A percentile compares a stretch with the other conserved stretches of the same genome.
These are phyloP conservation scores for Nannizzia gypsea DNA, from an alignment of 2,329 filamentous ascomycete genomes.

Conservation along the genomic window DNA sequence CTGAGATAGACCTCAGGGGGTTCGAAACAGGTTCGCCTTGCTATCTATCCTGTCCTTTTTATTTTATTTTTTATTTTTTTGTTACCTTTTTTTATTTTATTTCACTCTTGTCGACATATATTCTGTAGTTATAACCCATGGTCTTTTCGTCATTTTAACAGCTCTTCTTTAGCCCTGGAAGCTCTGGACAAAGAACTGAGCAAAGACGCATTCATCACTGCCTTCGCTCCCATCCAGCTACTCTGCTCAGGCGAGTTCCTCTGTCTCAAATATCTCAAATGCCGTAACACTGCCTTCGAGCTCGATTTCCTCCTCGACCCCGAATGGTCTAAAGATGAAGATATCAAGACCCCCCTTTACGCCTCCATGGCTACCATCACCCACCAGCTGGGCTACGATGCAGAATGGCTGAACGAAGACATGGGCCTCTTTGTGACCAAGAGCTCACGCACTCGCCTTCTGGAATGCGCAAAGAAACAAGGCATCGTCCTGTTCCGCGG, in stretches of 20 bases:
- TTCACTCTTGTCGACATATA: not conserved
- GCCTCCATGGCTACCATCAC: slow-evolving; percentile 10
- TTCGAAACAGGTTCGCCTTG: not conserved
- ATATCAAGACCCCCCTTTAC: slow-evolving; percentile 22
- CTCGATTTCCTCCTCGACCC: slow-evolving; percentile 26
- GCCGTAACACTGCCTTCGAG: slow-evolving; percentile 23
- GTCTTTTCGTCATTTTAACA: not conserved
- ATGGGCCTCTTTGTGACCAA: slow-evolving; percentile 6
- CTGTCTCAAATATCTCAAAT: slow-evolving; percentile 21
- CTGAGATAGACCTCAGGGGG: not conserved
- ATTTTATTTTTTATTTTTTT: too few species aligned
- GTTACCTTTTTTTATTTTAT: not conserved
- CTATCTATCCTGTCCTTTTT: not conserved
- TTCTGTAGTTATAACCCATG: not conserved
- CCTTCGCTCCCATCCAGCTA: slow-evolving; percentile 25
- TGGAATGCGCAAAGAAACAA: slow-evolving; percentile 8
- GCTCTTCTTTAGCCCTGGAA: slow-evolving; percentile 17
- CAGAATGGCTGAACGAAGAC: slow-evolving; percentile 10
- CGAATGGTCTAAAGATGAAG: slow-evolving; percentile 23
- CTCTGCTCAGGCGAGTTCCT: slow-evolving; percentile 24
- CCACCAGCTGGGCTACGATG: not conserved
- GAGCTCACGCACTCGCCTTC: not conserved
- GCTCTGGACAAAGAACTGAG: slow-evolving; percentile 23
- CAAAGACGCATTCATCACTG: slow-evolving; percentile 21
- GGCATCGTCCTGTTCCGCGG: slow-evolving; percentile 11